Evolutionary conservation across 352 stramenopile genomes (phyloP), one percentile per base, ranked within the genome.

Genomic region (Peronospora farinosa): DNA sequence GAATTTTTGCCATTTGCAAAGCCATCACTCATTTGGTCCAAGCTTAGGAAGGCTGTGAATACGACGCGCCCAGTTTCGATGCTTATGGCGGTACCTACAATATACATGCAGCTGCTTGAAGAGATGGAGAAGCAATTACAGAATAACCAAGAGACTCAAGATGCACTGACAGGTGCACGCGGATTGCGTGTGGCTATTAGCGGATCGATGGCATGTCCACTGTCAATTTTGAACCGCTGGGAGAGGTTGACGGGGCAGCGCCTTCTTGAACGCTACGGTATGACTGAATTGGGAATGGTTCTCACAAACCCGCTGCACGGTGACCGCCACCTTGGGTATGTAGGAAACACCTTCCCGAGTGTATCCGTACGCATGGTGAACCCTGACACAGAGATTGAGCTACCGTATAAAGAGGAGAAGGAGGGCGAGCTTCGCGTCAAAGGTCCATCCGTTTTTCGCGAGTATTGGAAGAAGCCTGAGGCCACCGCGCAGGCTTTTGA

Each of bases 231-330:
- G 31, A 70, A 74, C 30, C 60, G 74, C 5, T 97, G 90, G 88
- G 67, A 95, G 50, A 52, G 51, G 5, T 50, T 96, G 25, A 96
- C 86, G 1, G 78, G 78, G 2, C 75, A 89, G 17, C 77, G 65
- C 17, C 55, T 97, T 37, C 69, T 97, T 19, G 90, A 97, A 56
- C 65, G 89, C 12, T 96, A 96, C 50, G 88, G 88, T 7, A 97
- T 96, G 87, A 96, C 81, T 0, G 88, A 97, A 63, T 71, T 96
- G 40, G 86, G 84, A 7, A 97, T 97, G 90, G 87, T 79, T 8
- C 64, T 97, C 6, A 89, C 79, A 3, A 96, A 97, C 47, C 76
- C 88, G 31, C 53, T 92, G 61, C 59, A 72, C 47, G 65, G 70
- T 19, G 63, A 87, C 10, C 69, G 84, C 13, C 72, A 88, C 41